phyloP scores from a whole-genome alignment of 2,329 filamentous ascomycete species.

The Fusarium bactridioides region DNA sequence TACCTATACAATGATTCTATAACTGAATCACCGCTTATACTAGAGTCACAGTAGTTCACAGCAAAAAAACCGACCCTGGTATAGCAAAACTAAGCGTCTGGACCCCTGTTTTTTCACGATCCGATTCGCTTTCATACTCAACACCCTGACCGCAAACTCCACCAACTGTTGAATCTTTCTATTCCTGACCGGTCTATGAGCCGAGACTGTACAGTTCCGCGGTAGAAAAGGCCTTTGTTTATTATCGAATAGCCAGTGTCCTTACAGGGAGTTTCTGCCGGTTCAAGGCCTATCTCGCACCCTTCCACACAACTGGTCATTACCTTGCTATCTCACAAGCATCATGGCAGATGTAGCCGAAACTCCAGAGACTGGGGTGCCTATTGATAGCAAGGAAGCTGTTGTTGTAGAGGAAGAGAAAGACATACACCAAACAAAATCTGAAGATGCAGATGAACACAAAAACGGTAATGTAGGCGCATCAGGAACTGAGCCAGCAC shows the following conservation, averaged over 20 bases:
- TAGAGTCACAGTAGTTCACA: neutral
- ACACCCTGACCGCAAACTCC: constrained; percentile 11
- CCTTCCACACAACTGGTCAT: neutral
- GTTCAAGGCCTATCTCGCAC: neutral
- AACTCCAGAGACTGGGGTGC: constrained; percentile 4
- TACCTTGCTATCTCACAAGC: neutral
- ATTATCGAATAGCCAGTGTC: neutral
- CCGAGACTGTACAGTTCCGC: neutral
- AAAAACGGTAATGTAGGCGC: neutral
- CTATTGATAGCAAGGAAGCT: neutral
- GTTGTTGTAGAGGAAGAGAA: neutral
- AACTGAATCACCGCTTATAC: neutral
- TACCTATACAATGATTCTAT: neutral
- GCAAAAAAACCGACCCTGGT: neutral
- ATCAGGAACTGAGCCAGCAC: neutral
- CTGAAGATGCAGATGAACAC: neutral
- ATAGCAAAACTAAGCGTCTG: neutral
- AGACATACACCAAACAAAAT: neutral
- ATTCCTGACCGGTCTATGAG: constrained; percentile 1
- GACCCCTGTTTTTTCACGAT: constrained; percentile 15
- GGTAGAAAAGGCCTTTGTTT: neutral
- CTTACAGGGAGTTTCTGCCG: neutral
- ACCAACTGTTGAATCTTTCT: constrained; percentile 7
- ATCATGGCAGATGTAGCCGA: constrained; percentile 19
- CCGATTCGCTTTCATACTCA: constrained; percentile 3